Evolutionary conservation across 441 rosid genomes (phyloP), one percentile per base, ranked within the genome.

Genomic region (Theobroma grandiflorum): DNA sequence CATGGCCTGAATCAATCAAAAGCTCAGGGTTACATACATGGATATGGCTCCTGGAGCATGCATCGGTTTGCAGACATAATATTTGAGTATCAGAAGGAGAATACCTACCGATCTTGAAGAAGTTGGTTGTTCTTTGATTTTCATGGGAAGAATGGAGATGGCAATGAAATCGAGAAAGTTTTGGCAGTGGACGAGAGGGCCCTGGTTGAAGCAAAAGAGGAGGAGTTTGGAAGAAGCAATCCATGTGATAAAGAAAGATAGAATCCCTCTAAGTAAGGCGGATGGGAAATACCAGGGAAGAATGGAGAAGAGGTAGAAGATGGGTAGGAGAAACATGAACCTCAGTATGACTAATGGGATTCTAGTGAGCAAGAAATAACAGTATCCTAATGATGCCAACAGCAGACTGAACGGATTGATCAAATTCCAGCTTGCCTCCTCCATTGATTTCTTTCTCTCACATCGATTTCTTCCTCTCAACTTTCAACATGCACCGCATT

Each of bases 171-270:
- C 81, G 6, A 75, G 0, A 69, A 11, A 84, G 67, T 53, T 75
- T 16, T 52, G 67, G 74, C 64, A 61, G 59, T 43, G 20, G 2
- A 47, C 0, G 20, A 84, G 82, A 42, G 83, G 81, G 2, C 84
- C 86, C 15, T 40, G 20, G 18, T 74, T 10, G 80, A 80, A 84
- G 22, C 80, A 72, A n/a, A 82, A 82, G 78, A 79, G 84, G 47
- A 86, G 75, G 62, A 86, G 83, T 78, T 84, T 86, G 83, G 84
- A 84, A 71, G 87, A 84, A 42, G 86, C 33, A 33, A 86, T 83
- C 89, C 89, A 86, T 31, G 82, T 72, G 57, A 84, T 61, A 14
- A 84, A 76, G 61, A 82, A 82, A n/a, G 78, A 78, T n/a, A 71
- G 8, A 0, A 79, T 22, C 20, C 81, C 82, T 73, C 85, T 63